Evolutionary conservation across 805 yeast species (phyloP), one percentile per base, ranked within the genome.

Genomic region (Scheffersomyces coipomensis): DNA sequence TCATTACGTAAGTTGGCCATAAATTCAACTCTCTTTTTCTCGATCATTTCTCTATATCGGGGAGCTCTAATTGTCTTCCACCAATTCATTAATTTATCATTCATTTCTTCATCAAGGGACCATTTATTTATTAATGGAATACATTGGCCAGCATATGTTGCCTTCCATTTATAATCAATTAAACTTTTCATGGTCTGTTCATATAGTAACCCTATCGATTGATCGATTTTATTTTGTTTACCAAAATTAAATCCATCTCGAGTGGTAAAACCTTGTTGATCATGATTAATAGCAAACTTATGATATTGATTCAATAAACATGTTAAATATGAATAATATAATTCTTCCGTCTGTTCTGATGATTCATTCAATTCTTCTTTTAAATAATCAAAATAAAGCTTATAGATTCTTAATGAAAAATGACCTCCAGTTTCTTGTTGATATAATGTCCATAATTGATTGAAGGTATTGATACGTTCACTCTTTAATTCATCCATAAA

Each of bases 381-480:
- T 12, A 65, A 42, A 33, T 49, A 47, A 17, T 48, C 45, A 26
- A 55, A 38, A 31, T 59, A 64, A 3, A 48, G 43, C 22, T 51
- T 51, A 51, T 52, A 64, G 10, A 58, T 49, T 4, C 48, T 33
- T 3, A 44, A 37, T 1, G 66, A 55, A 38, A 58, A 67, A 12
- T 22, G 30, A 12, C 51, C 47, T 1, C 51, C 48, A 16, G 45
- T 47, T 30, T 55, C 43, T 10, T 51, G 47, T 18, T 47, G 51
- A 50, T 58, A 66, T 25, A 68, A 53, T n/a, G 45, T 40, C 74
- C 73, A 69, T 12, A 68, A 47, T 35, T 63, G 61, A 13, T 47
- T 37, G 33, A 67, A 47, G 9, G 59, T 49, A 2, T 52, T 53
- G 4, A 35, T 30, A 39, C 75, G 51, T 36, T 53, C 58, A n/a